phyloP scores from a whole-genome alignment of 2,329 filamentous ascomycete genomes.

The Epichloe gansuensis region DNA sequence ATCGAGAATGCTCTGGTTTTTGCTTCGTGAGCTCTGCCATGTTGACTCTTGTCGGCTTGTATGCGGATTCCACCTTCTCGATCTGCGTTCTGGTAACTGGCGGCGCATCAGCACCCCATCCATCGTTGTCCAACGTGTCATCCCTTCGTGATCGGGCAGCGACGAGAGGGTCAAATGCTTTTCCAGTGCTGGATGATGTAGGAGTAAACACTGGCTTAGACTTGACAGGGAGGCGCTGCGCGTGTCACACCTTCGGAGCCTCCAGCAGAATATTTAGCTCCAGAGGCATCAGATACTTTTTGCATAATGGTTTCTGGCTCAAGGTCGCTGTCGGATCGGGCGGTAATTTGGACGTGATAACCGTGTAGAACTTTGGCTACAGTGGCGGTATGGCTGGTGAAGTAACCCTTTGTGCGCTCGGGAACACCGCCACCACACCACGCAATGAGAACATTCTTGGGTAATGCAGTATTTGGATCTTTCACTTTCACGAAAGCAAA shows the following conservation, averaged over 20 bases:
- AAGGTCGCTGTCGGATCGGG: conserved; percentile 80
- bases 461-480: conserved; percentile 78
- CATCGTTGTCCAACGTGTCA: conserved; percentile 62
- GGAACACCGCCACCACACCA: conserved; percentile 98
- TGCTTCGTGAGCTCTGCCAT: conserved; percentile 73
- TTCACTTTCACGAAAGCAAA: conserved; percentile 96
- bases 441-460: conserved; percentile 85
- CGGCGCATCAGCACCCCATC: conserved; percentile 93
- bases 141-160: conserved; percentile 51
- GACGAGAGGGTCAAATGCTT: conserved; percentile 53
- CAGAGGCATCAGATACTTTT: conserved; percentile 89
- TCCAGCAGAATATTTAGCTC: conserved; percentile 78
- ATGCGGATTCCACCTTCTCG: conserved; percentile 85
- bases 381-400: conserved; percentile 82
- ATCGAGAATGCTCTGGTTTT: conserved; percentile 53
- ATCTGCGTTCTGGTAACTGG: conserved; percentile 74
- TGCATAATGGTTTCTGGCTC: conserved; percentile 79
- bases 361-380: conserved; percentile 90
- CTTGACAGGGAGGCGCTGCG: conserved; percentile 54
- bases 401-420: conserved; percentile 97
- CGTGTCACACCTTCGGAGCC: conserved; percentile 41
- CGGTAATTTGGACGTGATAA: conserved; percentile 96
- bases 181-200: conserved; percentile 39
- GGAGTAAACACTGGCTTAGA: conserved; percentile 91
- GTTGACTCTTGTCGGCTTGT: conserved; percentile 92